Evolutionary conservation across 2,329 filamentous ascomycete species (phyloP).

Genomic region (Leptographium wingfieldii): DNA sequence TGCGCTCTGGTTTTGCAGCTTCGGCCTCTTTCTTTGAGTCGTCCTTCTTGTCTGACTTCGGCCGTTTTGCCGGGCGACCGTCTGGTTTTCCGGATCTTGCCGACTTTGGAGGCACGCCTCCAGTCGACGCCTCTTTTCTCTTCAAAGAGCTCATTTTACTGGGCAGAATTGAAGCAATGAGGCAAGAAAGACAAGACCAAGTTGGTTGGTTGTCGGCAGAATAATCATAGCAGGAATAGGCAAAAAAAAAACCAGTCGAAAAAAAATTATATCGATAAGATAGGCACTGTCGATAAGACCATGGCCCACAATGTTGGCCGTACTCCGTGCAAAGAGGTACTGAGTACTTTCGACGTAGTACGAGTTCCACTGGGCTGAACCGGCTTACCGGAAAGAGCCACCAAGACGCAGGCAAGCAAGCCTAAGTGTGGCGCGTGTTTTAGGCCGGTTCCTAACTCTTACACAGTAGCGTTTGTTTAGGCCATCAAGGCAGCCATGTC

Average conservation of each 20-base stretch:
- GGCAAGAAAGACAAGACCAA: not conserved
- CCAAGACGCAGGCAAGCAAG: not conserved
- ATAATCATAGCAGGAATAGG: not conserved
- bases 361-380: not conserved
- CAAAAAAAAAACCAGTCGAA: not conserved
- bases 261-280: conserved; percentile 1
- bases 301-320: not conserved
- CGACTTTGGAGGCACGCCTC: conserved; percentile 1
- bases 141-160: conserved; percentile 11
- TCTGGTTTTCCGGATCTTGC: conserved; percentile 1
- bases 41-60: conserved; percentile 6
- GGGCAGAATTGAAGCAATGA: not conserved
- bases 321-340: too few species aligned
- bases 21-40: not conserved
- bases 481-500: not conserved
- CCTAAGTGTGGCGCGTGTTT: not conserved
- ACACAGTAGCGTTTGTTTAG: not conserved
- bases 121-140: conserved; percentile 10
- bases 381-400: not conserved
- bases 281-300: conserved; percentile 1
- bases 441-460: not conserved
- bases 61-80: conserved; percentile 9
- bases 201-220: not conserved
- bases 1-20: not conserved
- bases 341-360: not conserved